Conservation (phyloP, 1,284 basidiomycete genomes). For the Exsudoporus floridanus region DNA sequence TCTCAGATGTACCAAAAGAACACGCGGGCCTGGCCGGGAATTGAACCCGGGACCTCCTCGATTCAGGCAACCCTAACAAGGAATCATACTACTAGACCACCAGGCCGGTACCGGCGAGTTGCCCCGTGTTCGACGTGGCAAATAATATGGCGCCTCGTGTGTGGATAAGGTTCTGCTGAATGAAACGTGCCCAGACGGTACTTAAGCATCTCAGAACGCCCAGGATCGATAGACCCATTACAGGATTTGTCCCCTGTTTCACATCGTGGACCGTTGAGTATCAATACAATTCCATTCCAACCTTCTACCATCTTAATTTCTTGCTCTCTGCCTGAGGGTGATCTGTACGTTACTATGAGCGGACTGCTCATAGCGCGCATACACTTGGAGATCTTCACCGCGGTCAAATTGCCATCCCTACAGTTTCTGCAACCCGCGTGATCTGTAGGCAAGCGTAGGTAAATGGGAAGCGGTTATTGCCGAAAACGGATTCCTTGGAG, state of each 20-base stretch:
- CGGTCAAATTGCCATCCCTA: neutral
- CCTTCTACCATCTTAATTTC: neutral
- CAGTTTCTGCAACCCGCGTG: neutral
- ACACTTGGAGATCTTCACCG: neutral
- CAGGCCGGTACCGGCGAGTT: constrained; percentile 42
- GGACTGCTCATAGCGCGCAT: neutral
- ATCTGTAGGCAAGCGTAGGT: neutral
- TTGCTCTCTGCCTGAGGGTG: neutral
- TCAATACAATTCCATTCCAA: neutral
- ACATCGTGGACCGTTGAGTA: neutral
- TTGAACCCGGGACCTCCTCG: constrained; percentile 86
- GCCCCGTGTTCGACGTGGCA: neutral
- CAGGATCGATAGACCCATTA: neutral
- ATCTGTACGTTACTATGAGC: neutral
- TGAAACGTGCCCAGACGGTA: neutral
- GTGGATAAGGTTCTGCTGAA: neutral
- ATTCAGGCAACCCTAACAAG: constrained; percentile 54
- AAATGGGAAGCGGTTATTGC: neutral
- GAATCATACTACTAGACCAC: constrained; percentile 75
- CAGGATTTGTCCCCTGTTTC: neutral
- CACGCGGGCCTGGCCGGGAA: constrained; percentile 71
- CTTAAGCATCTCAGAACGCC: neutral
- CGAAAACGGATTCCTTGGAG: constrained; percentile 7
- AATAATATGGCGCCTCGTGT: neutral
- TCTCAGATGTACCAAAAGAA: neutral